Conservation (phyloP, 1,139 yeast genomes). For the Sugiyamaella novakii region DNA sequence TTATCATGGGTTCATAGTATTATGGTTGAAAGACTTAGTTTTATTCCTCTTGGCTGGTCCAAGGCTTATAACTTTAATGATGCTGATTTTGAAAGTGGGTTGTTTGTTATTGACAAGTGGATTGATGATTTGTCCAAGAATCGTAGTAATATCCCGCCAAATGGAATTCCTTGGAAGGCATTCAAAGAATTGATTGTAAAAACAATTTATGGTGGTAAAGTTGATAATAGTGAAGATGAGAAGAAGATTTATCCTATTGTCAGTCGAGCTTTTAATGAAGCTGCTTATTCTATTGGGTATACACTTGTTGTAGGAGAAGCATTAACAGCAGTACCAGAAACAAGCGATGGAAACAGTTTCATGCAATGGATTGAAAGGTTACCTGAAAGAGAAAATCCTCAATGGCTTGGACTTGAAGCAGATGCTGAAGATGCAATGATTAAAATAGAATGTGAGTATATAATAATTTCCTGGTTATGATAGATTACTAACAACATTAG, state of each 20-base stretch:
- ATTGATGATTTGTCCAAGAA: constrained; percentile 39
- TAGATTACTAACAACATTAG: constrained; percentile 9
- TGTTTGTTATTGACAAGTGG: constrained; percentile 49
- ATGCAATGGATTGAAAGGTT: constrained; percentile 54
- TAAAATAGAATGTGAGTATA: constrained; percentile 30
- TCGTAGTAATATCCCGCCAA: constrained; percentile 51
- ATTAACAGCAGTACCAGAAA: constrained; percentile 53
- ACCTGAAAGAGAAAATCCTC: constrained; percentile 62
- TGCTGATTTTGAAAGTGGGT: constrained; percentile 64
- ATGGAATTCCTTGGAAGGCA: constrained; percentile 59
- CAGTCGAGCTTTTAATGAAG: constrained; percentile 39
- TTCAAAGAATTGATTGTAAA: constrained; percentile 54
- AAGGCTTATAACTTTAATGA: constrained; percentile 70
- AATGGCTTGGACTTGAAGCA: constrained; percentile 62
- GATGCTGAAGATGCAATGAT: constrained; percentile 47
- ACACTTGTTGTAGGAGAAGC: constrained; percentile 40
- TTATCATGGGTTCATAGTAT: constrained; percentile 72
- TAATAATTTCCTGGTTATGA: not conserved
- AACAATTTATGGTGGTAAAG: constrained; percentile 74
- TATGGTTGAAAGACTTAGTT: constrained; percentile 60
- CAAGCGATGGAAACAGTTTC: constrained; percentile 45
- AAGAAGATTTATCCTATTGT: constrained; percentile 39
- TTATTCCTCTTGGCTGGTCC: constrained; percentile 63
- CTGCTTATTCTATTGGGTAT: constrained; percentile 45
- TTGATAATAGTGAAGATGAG: constrained; percentile 54